These are phyloP conservation scores for Nepenthes alata DNA, from an alignment of 179 eudicot genomes.

Conservation along the genomic window DNA sequence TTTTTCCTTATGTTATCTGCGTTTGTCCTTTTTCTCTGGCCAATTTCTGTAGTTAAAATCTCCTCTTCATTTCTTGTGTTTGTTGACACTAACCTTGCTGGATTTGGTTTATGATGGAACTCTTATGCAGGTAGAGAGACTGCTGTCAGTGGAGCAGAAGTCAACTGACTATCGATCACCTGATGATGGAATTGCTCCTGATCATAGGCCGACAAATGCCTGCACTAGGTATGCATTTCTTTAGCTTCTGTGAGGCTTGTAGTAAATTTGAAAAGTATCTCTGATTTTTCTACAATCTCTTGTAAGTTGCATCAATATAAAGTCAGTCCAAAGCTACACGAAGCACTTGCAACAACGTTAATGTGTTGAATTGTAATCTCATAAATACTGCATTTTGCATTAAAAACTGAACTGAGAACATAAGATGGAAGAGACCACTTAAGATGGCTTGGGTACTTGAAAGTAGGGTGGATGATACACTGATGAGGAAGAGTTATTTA, in stretches of 20 bases:
- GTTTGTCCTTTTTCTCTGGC: not conserved
- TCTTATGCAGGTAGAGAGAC: conserved; percentile 64
- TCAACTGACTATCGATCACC: conserved; percentile 81
- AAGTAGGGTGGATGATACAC: no score
- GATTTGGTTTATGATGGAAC: conserved; percentile 6
- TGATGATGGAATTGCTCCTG: conserved; percentile 86
- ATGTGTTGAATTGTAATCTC: no score
- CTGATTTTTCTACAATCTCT: not conserved
- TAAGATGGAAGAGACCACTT: no score
- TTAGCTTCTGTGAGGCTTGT: not conserved
- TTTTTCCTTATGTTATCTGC: not conserved
- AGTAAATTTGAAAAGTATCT: not conserved
- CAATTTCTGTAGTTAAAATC: not conserved
- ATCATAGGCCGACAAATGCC: conserved; percentile 89
- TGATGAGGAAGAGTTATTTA: no score
- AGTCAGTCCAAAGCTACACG: no score
- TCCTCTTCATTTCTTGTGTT: not conserved
- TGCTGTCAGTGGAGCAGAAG: conserved; percentile 93
- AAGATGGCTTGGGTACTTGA: no score
- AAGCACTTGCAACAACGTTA: no score
- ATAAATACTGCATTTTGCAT: no score
- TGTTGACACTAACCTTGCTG: not conserved
- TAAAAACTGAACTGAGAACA: no score
- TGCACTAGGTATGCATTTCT: conserved; percentile 56
- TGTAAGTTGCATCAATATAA: no score